Evolutionary conservation across 768 basidiomycete species (phyloP).

Genomic region (Mycena alexandri): DNA sequence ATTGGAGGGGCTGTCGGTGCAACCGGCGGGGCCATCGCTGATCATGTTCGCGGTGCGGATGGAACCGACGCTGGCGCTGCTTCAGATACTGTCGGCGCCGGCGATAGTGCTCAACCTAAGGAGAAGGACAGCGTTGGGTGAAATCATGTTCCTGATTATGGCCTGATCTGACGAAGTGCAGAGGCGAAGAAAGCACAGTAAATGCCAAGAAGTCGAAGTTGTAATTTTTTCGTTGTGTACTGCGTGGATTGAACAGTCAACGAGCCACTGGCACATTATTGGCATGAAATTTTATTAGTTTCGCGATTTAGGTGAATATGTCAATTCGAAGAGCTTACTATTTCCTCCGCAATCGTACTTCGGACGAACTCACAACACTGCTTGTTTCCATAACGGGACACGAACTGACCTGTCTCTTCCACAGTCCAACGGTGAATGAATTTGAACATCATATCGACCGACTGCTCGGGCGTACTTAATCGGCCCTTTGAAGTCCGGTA

Average conservation of each 20-base stretch:
- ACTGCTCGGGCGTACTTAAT: constrained; percentile 19
- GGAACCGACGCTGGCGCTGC: too few relatives aligned
- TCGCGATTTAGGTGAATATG: constrained; percentile 21
- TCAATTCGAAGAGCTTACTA: constrained; percentile 17
- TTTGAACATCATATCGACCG: constrained; percentile 29
- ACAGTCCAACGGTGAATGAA: constrained; percentile 31
- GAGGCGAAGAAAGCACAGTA: too few relatives aligned
- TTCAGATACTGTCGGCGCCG: too few relatives aligned
- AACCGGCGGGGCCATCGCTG: too few relatives aligned
- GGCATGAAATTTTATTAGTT: constrained; percentile 23
- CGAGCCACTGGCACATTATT: constrained; percentile 20
- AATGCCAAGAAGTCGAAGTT: too few relatives aligned
- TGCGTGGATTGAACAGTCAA: too few relatives aligned
- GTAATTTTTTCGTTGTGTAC: too few relatives aligned
- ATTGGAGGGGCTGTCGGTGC: constrained; percentile 25
- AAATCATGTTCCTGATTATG: too few relatives aligned
- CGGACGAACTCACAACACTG: constrained; percentile 29
- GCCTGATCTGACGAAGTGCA: too few relatives aligned
- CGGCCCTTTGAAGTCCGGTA: constrained; percentile 30
- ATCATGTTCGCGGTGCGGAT: too few relatives aligned
- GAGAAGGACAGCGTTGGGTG: too few relatives aligned
- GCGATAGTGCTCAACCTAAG: too few relatives aligned
- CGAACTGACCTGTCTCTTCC: constrained; percentile 28
- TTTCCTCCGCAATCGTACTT: constrained; percentile 23
- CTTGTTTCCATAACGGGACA: constrained; percentile 29